A percentile compares a stretch with the other conserved stretches of the same genome.
These are phyloP conservation scores for Circinella umbellata DNA, from an alignment of 371 early-diverging fungal genomes.

Conservation along the genomic window DNA sequence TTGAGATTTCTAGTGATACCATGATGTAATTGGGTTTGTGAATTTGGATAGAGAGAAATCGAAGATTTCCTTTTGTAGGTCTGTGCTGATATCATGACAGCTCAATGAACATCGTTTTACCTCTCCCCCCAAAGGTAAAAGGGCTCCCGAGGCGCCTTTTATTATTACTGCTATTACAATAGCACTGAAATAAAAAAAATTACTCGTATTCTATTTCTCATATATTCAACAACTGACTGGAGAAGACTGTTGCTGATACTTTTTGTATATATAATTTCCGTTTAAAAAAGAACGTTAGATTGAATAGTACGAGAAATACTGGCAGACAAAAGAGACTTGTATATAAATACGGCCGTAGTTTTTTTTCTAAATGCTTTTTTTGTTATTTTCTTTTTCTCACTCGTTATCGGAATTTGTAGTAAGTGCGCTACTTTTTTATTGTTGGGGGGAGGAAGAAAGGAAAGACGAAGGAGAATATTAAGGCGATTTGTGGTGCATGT, in stretches of 20 bases:
- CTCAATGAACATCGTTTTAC: background rate
- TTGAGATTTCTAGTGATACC: background rate
- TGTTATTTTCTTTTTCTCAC: too few relatives aligned
- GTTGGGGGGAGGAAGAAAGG: too few relatives aligned
- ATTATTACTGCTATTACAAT: background rate
- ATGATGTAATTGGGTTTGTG: slow-evolving; percentile 20
- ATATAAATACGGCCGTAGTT: background rate
- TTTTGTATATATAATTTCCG: slow-evolving; percentile 11
- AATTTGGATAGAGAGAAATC: background rate
- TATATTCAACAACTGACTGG: slow-evolving; percentile 3
- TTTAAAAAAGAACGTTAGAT: slow-evolving; percentile 11
- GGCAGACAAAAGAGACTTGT: background rate
- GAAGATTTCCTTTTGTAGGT: background rate
- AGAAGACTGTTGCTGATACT: background rate
- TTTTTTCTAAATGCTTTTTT: background rate
- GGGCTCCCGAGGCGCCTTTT: too few relatives aligned
- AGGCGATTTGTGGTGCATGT: background rate
- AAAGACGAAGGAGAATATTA: too few relatives aligned
- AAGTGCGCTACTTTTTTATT: too few relatives aligned
- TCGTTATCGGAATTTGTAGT: too few relatives aligned
- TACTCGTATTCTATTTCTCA: background rate
- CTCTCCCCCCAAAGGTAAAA: background rate
- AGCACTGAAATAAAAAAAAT: background rate
- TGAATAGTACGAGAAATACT: too few relatives aligned
- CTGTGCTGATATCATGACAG: slow-evolving; percentile 2